Evolutionary conservation across 1,284 basidiomycete species (phyloP), one percentile per base, ranked within the genome.

Genomic region (Ceratobasidium sp.): DNA sequence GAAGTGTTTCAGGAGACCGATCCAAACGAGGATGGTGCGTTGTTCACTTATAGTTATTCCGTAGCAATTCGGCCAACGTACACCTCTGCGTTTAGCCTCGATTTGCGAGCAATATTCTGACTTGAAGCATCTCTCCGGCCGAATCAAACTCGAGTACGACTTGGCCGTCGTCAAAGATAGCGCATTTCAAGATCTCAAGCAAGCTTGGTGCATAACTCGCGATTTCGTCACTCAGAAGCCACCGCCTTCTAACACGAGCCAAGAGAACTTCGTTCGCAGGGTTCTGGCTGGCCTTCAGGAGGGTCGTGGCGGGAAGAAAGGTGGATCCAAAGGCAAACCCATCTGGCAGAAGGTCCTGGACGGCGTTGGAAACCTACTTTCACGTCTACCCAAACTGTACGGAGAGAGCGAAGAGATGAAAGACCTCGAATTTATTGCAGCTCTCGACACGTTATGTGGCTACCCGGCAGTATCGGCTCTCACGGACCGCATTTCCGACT

Each of bases 201-300:
- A 61, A 13, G 70, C 70, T 17, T 73, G 70, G 70, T 46, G 37
- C 57, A 73, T 46, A 51, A 62, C 59, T 32, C 59, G 57, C 2
- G 57, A 62, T 11, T 73, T 49, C 37, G 57, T 73, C 2, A 29
- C 43, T 6, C 8, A 34, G 44, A 46, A 49, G 40, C 56, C 57
- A 4, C 17, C n/a, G 34, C 59, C 40, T 40, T 56, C 70, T 22
- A 15, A 25, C 2, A 8, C 5, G 4, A 43, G 19, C 9, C 70
- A 73, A 51, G 29, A 8, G 1, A 44, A 62, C 6, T 73, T 62
- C 34, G 22, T 73, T 11, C 25, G 19, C 5, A 32, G 52, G 44
- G 17, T 62, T 22, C 43, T 73, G 29, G 44, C 56, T 11, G 15
- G 17, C 43, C n/a, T 37, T 22, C 40, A 70, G 37, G 54, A 67